Base-by-base conservation (phyloP, 1,284 basidiomycete genomes). In the Heterobasidion parviporum region DNA sequence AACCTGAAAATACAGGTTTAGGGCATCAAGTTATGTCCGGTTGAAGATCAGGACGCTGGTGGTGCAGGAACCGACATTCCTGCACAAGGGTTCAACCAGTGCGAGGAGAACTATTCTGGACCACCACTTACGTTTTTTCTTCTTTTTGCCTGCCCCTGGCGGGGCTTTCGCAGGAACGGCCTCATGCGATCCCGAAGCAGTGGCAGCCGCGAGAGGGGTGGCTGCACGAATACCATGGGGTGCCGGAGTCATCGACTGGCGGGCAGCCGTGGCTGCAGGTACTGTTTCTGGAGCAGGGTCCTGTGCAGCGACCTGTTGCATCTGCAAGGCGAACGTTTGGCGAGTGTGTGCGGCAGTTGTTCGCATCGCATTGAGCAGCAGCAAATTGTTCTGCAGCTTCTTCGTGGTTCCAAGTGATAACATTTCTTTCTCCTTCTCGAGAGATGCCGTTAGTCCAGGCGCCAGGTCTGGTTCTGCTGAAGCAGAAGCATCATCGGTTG, bases 301-400 rank as follows among this genome's bases (percentile, higher is more conserved):
- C 50, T 77, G 57, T 34, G 61, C 57, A 12, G 58, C 64, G 10
- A 63, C 61, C 34, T 51, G 52, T 43, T 54, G 58, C 20, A 50
- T 54, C 49, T 67, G 69, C 41, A 69, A 52, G 18, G 63, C 61
- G 60, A 82, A 76, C 0, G 79, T 70, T 59, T 74, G 72, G 60
- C 72, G 82, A 44, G 87, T 78, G 63, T 90, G 87, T 46, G 76
- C 71, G 8, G 85, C 87, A 1, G 87, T 89, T 6, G 87, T 81
- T 57, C 76, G 78, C 87, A 90, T 90, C 15, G 88, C 88, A 60
- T 85, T 82, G 63, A 83, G 69, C 60, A 90, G 74, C 38, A 89
- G 74, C 61, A 78, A 71, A 57, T 75, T 81, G 64, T 90, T 89
- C 64, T 87, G 80, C 59, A 79, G 79, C 62, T 80, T 82, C 65